These are phyloP conservation scores for Chaetomium tenue DNA, from an alignment of 495 filamentous ascomycete species.

Conservation along the genomic window DNA sequence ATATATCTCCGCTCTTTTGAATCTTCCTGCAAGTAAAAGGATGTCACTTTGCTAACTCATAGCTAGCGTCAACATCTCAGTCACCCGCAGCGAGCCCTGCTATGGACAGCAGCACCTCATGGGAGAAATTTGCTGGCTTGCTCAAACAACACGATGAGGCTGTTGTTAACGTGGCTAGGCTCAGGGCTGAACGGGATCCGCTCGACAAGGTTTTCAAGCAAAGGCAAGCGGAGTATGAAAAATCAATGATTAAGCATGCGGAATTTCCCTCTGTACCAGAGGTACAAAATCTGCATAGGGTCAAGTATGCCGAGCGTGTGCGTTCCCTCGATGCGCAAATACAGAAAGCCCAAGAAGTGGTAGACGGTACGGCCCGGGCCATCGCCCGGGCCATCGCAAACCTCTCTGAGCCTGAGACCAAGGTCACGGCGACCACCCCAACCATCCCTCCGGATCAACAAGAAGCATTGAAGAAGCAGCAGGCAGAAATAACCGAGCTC, in stretches of 20 bases:
- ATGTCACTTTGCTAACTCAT: neutral
- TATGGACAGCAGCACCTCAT: neutral
- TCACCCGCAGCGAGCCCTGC: neutral
- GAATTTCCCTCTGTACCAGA: constrained; percentile 37
- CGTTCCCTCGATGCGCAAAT: constrained; percentile 1
- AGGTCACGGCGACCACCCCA: too few species aligned
- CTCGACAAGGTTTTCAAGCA: constrained; percentile 20
- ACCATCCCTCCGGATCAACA: neutral
- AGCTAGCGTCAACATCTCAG: neutral
- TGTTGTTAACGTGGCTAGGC: neutral
- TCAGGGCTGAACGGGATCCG: constrained; percentile 15
- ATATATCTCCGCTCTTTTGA: neutral
- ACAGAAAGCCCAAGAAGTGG: constrained; percentile 6
- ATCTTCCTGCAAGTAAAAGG: neutral
- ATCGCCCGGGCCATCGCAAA: neutral
- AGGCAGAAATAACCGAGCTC: constrained; percentile 3
- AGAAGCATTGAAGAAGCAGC: neutral
- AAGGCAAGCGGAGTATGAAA: constrained; percentile 31
- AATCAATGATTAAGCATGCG: constrained; percentile 25
- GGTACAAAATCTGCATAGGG: constrained; percentile 28
- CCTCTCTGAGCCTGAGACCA: neutral
- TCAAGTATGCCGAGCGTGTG: constrained; percentile 9
- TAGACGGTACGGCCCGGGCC: neutral
- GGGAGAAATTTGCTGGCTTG: neutral
- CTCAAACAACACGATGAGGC: neutral